These are phyloP conservation scores for Alternaria sp. DNA, from an alignment of 2,329 filamentous ascomycete species.

Conservation along the genomic window DNA sequence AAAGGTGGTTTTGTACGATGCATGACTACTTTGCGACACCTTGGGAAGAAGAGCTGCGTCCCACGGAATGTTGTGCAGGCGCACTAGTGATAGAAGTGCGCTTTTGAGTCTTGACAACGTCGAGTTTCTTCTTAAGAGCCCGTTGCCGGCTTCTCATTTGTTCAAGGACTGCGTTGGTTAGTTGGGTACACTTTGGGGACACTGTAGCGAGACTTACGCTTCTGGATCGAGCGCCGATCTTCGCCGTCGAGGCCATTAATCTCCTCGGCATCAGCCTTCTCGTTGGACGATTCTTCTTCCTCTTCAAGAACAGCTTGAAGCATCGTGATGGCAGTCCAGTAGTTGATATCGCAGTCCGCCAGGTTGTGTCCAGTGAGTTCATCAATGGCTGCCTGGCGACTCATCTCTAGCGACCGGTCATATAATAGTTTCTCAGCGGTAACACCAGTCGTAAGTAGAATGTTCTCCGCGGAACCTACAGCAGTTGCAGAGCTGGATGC, in stretches of 20 bases:
- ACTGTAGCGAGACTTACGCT: conserved; percentile 61
- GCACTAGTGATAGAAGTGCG: conserved; percentile 44
- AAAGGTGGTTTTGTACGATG: neutral
- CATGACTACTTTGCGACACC: conserved; percentile 19
- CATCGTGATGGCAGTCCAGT: conserved; percentile 92
- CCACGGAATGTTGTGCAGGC: conserved; percentile 34
- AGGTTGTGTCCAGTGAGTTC: conserved; percentile 93
- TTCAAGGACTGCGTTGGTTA: conserved; percentile 54
- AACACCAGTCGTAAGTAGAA: conserved; percentile 83
- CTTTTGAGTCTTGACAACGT: conserved; percentile 48
- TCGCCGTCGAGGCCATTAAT: conserved; percentile 67
- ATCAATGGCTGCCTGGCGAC: conserved; percentile 88
- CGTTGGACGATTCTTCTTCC: conserved; percentile 65
- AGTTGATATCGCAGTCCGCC: conserved; percentile 86
- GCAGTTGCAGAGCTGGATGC: conserved; percentile 64
- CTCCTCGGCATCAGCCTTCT: conserved; percentile 56
- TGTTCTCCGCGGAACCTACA: conserved; percentile 74
- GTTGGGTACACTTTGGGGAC: neutral
- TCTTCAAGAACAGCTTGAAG: conserved; percentile 91
- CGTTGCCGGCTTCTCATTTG: conserved; percentile 52
- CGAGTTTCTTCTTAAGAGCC: conserved; percentile 55
- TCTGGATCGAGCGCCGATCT: conserved; percentile 74
- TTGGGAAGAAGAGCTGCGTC: conserved; percentile 42
- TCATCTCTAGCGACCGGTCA: conserved; percentile 96
- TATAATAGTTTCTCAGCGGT: conserved; percentile 99